A percentile compares a stretch with the other conserved stretches of the same genome.
Conservation (phyloP, 257 asterid genomes). For the Phtheirospermum japonicum region DNA sequence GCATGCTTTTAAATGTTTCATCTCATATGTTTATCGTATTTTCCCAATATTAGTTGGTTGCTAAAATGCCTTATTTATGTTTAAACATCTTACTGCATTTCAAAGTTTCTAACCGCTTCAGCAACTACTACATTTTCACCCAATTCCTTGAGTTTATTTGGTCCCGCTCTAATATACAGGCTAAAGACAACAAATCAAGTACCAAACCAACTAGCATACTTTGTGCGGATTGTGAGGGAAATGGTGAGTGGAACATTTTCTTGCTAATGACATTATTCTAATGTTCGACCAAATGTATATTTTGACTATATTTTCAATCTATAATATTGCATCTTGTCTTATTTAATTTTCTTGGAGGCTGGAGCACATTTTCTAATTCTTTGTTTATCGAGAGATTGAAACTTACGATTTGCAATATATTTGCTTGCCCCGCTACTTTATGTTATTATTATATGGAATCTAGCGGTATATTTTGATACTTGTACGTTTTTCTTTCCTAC, state of each 20-base stretch:
- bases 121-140: not conserved
- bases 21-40: not conserved
- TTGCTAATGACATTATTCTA: not conserved
- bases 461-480: not conserved
- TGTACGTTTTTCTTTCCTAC: not conserved
- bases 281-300: not conserved
- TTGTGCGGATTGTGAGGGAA: conserved; percentile 53
- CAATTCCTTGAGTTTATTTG: conserved; percentile 15
- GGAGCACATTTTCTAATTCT: not conserved
- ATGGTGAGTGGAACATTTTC: conserved; percentile 38
- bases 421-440: too few relatives aligned
- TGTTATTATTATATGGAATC: too few relatives aligned
- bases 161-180: conserved; percentile 33
- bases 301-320: not conserved
- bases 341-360: too few relatives aligned
- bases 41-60: too few relatives aligned
- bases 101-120: not conserved
- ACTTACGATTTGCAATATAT: not conserved
- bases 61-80: too few relatives aligned
- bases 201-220: conserved; percentile 43
- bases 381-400: not conserved
- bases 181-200: conserved; percentile 29
- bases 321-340: not conserved
- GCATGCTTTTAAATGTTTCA: not conserved
- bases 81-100: too few relatives aligned